Evolutionary conservation across 768 basidiomycete genomes (phyloP), one percentile per base, ranked within the genome.

Genomic region (Phlebiopsis flavidoalba): DNA sequence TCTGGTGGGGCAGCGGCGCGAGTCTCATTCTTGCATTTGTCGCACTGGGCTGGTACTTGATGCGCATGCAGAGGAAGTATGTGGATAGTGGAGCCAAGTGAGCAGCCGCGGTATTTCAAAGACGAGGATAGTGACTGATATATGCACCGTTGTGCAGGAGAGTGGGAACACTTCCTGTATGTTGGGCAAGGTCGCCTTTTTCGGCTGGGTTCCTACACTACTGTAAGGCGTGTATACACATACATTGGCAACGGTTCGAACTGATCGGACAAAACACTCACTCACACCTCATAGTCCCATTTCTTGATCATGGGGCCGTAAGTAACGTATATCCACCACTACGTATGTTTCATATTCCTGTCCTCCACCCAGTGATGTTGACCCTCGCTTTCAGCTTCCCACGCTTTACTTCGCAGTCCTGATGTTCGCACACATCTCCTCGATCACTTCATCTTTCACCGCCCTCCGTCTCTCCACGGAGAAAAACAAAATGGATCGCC

Each of bases 251-350:
- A 31, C 37, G 5, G 40, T 37, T 14, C 33, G 7, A 8, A 10
- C 46, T 35, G 26, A 21, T 26, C 33, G n/a, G n/a, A n/a, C n/a
- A n/a, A n/a, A n/a, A n/a, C n/a, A n/a, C n/a, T n/a, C n/a, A n/a
- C 54, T 61, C 15, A 55, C 43, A 21, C 7, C 2, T 54, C 65
- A 10, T 66, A 97, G 95, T 89, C 22, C 96, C 96, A 1, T 99
- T n/a, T 98, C 87, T 76, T 98, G 65, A 87, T 98, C 76, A 99
- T 99, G 97, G 95, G n/a, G 93, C 21, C 92, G 95, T n/a, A n/a
- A 61, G 92, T 95, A 3, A 97, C 95, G 33, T 98, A 98, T 67
- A 76, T 98, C 26, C 96, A 98, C 73, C 95, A 97, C 78, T 98
- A 96, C 71, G 93, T 95, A 66, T 65, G 91, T 83, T 7, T 43